phyloP scores from a whole-genome alignment of 1,284 basidiomycete species.

The Cryptococcus depauperatus region DNA sequence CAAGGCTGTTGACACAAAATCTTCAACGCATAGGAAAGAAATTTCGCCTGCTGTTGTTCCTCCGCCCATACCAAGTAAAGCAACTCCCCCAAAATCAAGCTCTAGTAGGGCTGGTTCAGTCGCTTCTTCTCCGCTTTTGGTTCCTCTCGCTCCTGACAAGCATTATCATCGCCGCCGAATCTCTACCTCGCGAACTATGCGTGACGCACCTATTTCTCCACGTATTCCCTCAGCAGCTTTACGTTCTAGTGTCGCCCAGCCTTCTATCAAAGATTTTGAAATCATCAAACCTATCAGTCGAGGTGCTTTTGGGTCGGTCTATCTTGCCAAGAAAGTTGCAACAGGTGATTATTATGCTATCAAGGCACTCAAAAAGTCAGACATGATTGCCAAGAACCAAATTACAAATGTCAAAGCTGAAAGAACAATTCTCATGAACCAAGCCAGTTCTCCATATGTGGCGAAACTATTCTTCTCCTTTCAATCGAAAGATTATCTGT shows the following conservation, averaged over 20 bases:
- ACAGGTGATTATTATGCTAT: constrained; percentile 99
- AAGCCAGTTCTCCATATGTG: constrained; percentile 98
- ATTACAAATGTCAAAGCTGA: constrained; percentile 99
- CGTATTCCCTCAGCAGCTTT: constrained; percentile 71
- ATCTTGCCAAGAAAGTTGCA: constrained; percentile 92
- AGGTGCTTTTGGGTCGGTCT: constrained; percentile 97
- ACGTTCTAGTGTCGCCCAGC: constrained; percentile 66
- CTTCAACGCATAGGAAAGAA: background rate
- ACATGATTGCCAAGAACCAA: constrained; percentile 99
- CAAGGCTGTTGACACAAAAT: constrained; percentile 1
- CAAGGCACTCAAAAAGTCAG: constrained; percentile 98
- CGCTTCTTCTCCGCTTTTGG: constrained; percentile 18
- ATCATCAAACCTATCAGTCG: constrained; percentile 99
- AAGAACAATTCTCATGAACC: constrained; percentile 98
- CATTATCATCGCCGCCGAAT: constrained; percentile 25
- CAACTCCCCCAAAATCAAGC: background rate
- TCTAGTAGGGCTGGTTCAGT: constrained; percentile 3
- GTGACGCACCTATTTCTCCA: constrained; percentile 68
- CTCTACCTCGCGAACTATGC: constrained; percentile 17
- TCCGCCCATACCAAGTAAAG: background rate
- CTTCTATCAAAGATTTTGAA: constrained; percentile 98
- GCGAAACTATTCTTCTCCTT: constrained; percentile 98
- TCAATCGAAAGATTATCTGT: constrained; percentile 91
- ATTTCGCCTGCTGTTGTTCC: background rate
- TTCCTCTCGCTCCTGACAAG: constrained; percentile 16